A percentile compares a stretch with the other conserved stretches of the same genome.
Evolutionary conservation across 257 asterid genomes (phyloP).

Genomic region (Solanum commersonii): DNA sequence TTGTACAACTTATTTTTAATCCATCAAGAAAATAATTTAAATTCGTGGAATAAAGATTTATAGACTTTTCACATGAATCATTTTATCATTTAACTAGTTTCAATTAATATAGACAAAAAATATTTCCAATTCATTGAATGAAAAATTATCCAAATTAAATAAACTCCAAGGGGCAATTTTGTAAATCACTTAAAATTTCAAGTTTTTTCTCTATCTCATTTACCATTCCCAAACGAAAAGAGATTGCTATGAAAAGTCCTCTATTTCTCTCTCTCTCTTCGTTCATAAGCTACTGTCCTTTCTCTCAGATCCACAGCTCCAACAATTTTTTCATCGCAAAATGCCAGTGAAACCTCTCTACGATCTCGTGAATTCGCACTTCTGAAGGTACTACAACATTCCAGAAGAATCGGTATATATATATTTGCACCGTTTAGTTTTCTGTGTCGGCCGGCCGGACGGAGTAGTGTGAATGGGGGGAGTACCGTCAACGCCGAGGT

Average conservation of each 20-base stretch:
- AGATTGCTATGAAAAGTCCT: not conserved
- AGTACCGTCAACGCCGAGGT: slow-evolving; percentile 77
- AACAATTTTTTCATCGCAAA: not conserved
- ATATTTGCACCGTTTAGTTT: not conserved
- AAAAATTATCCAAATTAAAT: not conserved
- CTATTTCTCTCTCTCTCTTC: not conserved
- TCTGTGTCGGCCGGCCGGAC: not conserved
- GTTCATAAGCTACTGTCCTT: not conserved
- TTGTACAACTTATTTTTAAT: not conserved
- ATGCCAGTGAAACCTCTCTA: not conserved
- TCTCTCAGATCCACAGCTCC: slow-evolving; percentile 7
- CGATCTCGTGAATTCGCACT: not conserved
- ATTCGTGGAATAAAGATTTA: not conserved
- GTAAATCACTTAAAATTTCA: not conserved
- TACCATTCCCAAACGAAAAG: not conserved
- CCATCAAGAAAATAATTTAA: not conserved
- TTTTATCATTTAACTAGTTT: not conserved
- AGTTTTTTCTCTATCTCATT: not conserved
- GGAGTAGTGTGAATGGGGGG: slow-evolving; percentile 58
- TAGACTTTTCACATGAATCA: not conserved
- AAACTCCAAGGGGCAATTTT: not conserved
- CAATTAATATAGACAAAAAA: not conserved
- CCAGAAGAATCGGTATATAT: not conserved
- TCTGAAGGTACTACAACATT: not conserved
- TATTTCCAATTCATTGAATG: not conserved